Evolutionary conservation across 2,329 filamentous ascomycete genomes (phyloP).

Genomic region (Leptoxyphium fumago): DNA sequence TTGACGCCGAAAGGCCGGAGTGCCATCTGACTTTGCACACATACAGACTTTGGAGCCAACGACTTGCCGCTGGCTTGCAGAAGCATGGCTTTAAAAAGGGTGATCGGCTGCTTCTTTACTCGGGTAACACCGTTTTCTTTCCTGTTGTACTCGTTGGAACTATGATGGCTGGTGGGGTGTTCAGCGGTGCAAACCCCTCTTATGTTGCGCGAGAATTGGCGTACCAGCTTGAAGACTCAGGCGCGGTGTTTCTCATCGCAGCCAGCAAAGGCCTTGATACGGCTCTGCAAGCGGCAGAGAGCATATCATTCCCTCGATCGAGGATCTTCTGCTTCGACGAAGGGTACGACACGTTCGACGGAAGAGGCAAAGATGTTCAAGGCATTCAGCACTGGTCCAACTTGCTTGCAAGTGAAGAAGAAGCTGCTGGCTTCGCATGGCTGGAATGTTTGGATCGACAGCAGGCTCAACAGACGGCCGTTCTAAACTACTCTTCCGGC

Average conservation of each 20-base stretch:
- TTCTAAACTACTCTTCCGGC: conserved; percentile 65
- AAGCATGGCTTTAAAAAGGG: conserved; percentile 49
- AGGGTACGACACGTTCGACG: conserved; percentile 29
- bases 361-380: conserved; percentile 15
- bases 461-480: conserved; percentile 40
- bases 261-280: conserved; percentile 41
- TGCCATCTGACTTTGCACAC: conserved; percentile 49
- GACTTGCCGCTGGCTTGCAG: conserved; percentile 49
- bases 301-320: conserved; percentile 39
- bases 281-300: conserved; percentile 49
- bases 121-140: conserved; percentile 59
- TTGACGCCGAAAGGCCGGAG: conserved; percentile 53
- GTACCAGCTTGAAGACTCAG: conserved; percentile 60
- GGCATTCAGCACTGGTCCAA: conserved; percentile 48
- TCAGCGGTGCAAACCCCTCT: conserved; percentile 59
- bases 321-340: conserved; percentile 54
- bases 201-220: conserved; percentile 58
- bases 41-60: conserved; percentile 57
- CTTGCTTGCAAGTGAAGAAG: conserved; percentile 37
- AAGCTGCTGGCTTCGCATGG: conserved; percentile 50
- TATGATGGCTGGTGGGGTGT: conserved; percentile 64
- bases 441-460: conserved; percentile 36
- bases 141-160: conserved; percentile 56
- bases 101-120: conserved; percentile 60
- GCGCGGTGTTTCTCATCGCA: conserved; percentile 52